Evolutionary conservation across 257 asterid genomes (phyloP), one percentile per base, ranked within the genome.

Genomic region (Solanum acaule): DNA sequence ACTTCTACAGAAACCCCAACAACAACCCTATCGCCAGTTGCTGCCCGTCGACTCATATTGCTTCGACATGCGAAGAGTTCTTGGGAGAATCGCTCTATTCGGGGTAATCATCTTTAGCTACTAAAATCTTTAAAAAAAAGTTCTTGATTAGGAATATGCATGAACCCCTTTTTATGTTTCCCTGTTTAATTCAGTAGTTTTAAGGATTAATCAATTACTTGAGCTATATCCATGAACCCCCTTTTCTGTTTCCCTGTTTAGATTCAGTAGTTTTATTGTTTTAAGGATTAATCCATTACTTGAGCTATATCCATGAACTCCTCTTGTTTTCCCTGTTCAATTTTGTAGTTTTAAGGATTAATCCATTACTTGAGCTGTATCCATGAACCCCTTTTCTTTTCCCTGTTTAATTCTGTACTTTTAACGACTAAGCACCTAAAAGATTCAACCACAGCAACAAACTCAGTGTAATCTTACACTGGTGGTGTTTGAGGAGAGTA

Each of bases 1-100:
- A 72, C 88, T 81, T 81, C 68, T 27, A 40, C 15, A 14, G 34
- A 86, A 42, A 86, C 23, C 7, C 40, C 61, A 40, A 42, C 33
- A 14, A 71, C 88, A 52, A 22, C 27, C 31, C 33, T 10, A 42
- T 34, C 35, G 15, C 15, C 59, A 4, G 76, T 67, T 38, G 40
- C 40, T 25, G 42, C 84, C 9, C 88, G 88, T 37, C 46, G 88
- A 73, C 84, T 86, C 72, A 86, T 86, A 29, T 22, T 86, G 88
- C 88, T 71, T 42, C 49, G 88, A 52, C 88, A 86, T 65, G 88
- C 88, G 2, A 73, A 86, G 40, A 86, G 88, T 86, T 86, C 88
- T 9, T 70, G 88, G 88, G 71, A 86, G 3, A 44, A 86, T 76
- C 84, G 88, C 25, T 86, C 84, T 5, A 73, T 86, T 59, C 63